Evolutionary conservation across 176 grass and related monocot species (phyloP).

Genomic region (Chrysopogon serrulatus): DNA sequence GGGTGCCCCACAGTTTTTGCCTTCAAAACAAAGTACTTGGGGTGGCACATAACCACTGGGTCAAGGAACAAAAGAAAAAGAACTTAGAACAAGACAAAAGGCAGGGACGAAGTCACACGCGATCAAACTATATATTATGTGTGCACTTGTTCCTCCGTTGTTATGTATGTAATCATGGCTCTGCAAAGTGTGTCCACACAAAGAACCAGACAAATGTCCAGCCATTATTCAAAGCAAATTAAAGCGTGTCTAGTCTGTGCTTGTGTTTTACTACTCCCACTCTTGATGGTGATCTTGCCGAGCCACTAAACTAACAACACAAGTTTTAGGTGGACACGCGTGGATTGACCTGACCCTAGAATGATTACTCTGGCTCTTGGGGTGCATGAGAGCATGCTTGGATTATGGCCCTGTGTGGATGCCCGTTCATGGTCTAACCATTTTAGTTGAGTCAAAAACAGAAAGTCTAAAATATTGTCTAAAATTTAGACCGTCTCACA

Average conservation of each 20-base stretch:
- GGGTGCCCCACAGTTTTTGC: too few relatives aligned
- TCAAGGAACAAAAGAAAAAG: background rate
- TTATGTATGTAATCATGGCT: conserved; percentile 6
- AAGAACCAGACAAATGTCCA: conserved; percentile 23
- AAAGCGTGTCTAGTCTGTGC: background rate
- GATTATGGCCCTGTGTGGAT: too few relatives aligned
- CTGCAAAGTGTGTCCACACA: background rate
- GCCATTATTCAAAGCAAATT: conserved; percentile 24
- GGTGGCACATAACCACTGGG: background rate
- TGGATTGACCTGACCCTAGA: background rate
- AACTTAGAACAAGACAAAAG: conserved; percentile 6
- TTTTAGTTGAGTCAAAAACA: too few relatives aligned
- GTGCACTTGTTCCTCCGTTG: background rate
- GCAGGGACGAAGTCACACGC: background rate
- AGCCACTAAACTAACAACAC: background rate
- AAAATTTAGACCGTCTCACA: too few relatives aligned
- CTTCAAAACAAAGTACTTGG: too few relatives aligned
- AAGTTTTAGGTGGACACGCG: background rate
- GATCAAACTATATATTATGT: background rate
- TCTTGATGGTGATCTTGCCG: conserved; percentile 7
- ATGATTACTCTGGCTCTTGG: background rate
- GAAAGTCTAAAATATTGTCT: too few relatives aligned
- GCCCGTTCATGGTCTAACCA: too few relatives aligned
- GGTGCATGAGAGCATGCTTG: background rate
- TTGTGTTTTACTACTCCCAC: conserved; percentile 10